Evolutionary conservation across 345 rosid species (phyloP), one percentile per base, ranked within the genome.

Genomic region (Eucalyptus tenuipes): DNA sequence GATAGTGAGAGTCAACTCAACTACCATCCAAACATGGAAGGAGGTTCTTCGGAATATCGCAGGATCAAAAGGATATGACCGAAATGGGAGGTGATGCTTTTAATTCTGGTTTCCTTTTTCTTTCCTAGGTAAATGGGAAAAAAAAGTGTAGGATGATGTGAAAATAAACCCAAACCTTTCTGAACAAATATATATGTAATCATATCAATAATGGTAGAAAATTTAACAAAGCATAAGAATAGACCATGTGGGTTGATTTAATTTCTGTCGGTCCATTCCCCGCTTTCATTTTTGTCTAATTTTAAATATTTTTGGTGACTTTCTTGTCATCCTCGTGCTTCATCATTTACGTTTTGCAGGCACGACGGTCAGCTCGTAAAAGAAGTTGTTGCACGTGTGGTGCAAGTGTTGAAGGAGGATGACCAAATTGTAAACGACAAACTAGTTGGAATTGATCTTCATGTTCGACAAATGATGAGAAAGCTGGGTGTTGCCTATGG

Each of bases 331-430:
- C 71, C 71, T 29, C 1, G 10, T 66, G 0, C 11, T 66, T 0
- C 40, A 49, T 7, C 75, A 7, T 40, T 66, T 66, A 1, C 20
- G 75, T 66, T 66, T 66, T 31, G 75, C 22, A 66, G 75, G 75
- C 0, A 0, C 75, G 75, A 66, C 3, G 20, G 10, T 22, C 5
- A 31, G 10, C 75, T 66, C 10, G 5, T 4, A 3, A 4, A 7
- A 31, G 40, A 66, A n/a, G 75, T 66, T 0, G 40, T 16, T 66
- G 16, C 4, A 61, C 0, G 5, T 57, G 68, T 29, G 7, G 16
- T 1, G 68, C 31, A 3, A 14, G 1, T 2, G 33, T 61, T 61
- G 68, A 29, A 3, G 33, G 4, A 61, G 7, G 68, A 29, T 61
- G 2, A 27, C 68, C 68, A 5, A 27, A 40, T 40, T 40, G 42